Percentiles rank a stretch among this genome's conserved stretches.
Conservation (phyloP, 192 early-diverging fungal species). For the Backusella tarrabulga region DNA sequence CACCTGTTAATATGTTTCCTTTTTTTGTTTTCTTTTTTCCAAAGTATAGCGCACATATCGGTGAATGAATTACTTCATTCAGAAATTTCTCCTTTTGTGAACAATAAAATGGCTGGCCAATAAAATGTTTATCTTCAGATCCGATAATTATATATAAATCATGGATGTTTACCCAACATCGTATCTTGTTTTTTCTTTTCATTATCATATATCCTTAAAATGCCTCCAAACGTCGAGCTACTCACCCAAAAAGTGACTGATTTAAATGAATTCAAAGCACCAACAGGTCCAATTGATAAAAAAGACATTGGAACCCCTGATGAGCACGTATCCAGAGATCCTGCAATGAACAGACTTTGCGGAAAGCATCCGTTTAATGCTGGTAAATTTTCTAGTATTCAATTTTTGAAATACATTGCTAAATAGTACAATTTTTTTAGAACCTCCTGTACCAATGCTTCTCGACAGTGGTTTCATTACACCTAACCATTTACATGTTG, state of each 20-base stretch:
- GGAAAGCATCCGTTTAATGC: slow-evolving; percentile 1
- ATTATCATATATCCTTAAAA: neutral
- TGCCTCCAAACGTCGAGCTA: neutral
- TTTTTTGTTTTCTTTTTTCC: neutral
- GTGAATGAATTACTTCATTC: neutral
- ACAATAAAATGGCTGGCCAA: neutral
- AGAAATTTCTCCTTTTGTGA: neutral
- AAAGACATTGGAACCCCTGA: neutral
- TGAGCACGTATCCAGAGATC: neutral
- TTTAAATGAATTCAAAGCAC: neutral
- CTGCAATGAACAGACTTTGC: neutral
- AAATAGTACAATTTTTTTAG: slow-evolving; percentile 18
- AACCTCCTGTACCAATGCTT: slow-evolving; percentile 45
- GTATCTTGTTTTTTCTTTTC: neutral
- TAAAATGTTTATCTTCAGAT: neutral
- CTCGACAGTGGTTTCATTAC: slow-evolving; percentile 53
- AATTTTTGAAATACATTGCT: neutral
- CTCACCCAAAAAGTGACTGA: neutral
- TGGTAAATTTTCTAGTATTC: neutral
- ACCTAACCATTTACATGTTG: slow-evolving; percentile 59
- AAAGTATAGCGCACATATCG: neutral
- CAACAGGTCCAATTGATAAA: neutral
- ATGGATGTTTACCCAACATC: neutral
- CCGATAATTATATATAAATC: neutral
- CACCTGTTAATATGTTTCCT: neutral